phyloP scores from a whole-genome alignment of 2,329 filamentous ascomycete species.

The Ceratocystis ficicola region DNA sequence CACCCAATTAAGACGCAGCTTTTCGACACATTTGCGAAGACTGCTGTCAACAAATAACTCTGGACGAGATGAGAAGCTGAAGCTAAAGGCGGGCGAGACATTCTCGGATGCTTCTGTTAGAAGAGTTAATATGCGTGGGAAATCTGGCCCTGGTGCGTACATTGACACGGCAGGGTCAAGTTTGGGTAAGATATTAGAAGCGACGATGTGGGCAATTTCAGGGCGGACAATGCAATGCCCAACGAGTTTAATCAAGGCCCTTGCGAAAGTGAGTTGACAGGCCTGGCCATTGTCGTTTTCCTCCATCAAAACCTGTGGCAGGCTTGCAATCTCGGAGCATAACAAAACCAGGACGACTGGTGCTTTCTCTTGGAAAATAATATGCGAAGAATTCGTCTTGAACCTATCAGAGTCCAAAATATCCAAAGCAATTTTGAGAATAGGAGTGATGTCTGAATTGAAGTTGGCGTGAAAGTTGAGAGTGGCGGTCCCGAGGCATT shows the following conservation, averaged over 20 bases:
- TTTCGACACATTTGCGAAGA: conserved; percentile 27
- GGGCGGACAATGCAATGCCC: conserved; percentile 24
- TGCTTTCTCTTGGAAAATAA: conserved; percentile 18
- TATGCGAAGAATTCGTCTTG: conserved; percentile 12
- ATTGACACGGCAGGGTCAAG: conserved; percentile 7
- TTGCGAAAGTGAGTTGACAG: conserved; percentile 30
- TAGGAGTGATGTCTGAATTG: conserved; percentile 28
- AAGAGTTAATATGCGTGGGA: conserved; percentile 7
- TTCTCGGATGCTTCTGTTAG: conserved; percentile 17
- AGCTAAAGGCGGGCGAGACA: conserved; percentile 1
- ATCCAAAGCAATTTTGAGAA: conserved; percentile 32
- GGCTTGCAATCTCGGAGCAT: conserved; percentile 33
- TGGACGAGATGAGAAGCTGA: conserved; percentile 20
- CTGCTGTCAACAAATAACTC: conserved; percentile 24
- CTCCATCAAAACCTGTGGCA: conserved; percentile 28
- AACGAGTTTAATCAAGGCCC: conserved; percentile 32
- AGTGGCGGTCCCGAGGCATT: conserved; percentile 34
- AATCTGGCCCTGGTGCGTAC: background rate
- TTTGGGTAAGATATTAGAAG: conserved; percentile 19
- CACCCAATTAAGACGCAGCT: conserved; percentile 26
- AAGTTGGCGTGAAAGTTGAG: conserved; percentile 30
- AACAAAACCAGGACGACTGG: conserved; percentile 31
- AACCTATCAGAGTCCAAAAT: conserved; percentile 26
- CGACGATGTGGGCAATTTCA: conserved; percentile 16
- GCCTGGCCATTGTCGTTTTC: conserved; percentile 26